Evolutionary conservation across 495 filamentous ascomycete genomes (phyloP), one percentile per base, ranked within the genome.

Genomic region (Aspergillus bertholletiae): DNA sequence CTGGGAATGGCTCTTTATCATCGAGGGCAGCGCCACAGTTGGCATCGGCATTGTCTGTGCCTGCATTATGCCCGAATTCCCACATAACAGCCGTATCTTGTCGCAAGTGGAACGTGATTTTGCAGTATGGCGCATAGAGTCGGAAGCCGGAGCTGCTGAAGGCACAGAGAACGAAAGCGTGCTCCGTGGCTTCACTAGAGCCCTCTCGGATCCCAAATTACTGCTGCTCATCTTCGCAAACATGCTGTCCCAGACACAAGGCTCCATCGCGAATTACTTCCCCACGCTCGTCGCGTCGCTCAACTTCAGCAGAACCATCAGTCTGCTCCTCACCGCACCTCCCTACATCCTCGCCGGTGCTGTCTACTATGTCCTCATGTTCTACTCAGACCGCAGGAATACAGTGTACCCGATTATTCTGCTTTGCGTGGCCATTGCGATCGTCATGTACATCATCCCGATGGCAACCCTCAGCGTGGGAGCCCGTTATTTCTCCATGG

Each of bases 231-330:
- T 65, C 22, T 28, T 69, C 20, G 58, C 59, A 34, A 63, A 67
- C 54, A 68, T 66, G 60, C 51, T 68, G 5, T 68, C 65, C 0
- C 65, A 68, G 43, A 57, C 56, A 12, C 63, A 65, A 35, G 63
- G 63, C 4, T 65, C 61, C 26, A 63, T 65, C 30, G 60, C 60
- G 17, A 92, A 94, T 68, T 94, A 94, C 80, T 93, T 95, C 74
- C 90, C 90, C 0, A 87, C 89, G 13, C 87, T 96, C 21, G 89
- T 94, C 28, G 75, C 79, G 37, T 92, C 89, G 1, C 75, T 96
- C 6, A 78, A 84, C 7, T 90, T 84, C 62, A 71, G 65, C 57
- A 80, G 81, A n/a, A 84, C 90, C 57, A 63, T 76, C 18, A 85
- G 90, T 0, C 82, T 94, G 9, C 81, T 91, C 3, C 80, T 95